Conservation (phyloP, 257 asterid species). For the Jasminum sambac region DNA sequence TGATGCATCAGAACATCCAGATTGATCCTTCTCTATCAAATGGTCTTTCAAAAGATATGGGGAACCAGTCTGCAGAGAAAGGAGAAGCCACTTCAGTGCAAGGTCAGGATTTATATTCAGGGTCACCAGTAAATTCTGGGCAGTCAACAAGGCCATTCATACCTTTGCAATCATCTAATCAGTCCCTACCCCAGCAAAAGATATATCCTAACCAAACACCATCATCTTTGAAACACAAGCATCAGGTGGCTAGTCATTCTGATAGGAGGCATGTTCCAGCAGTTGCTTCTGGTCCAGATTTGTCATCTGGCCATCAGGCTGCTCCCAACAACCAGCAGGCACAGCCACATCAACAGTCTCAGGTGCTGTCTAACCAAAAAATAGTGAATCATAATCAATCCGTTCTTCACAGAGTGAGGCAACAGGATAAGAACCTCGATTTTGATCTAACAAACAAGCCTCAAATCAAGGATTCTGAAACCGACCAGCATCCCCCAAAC, state of each 20-base stretch:
- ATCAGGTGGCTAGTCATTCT: slow-evolving; percentile 43
- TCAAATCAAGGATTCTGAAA: slow-evolving; percentile 49
- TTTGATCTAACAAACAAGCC: slow-evolving; percentile 40
- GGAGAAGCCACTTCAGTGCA: slow-evolving; percentile 47
- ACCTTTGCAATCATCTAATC: slow-evolving; percentile 56
- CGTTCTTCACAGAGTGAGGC: slow-evolving; percentile 47
- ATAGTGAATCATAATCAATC: slow-evolving; percentile 50
- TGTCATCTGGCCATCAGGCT: slow-evolving; percentile 46
- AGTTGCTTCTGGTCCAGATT: slow-evolving; percentile 38
- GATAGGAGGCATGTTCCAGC: slow-evolving; percentile 50
- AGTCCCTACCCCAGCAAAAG: slow-evolving; percentile 55
- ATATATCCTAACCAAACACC: slow-evolving; percentile 50
- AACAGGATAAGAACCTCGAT: slow-evolving; percentile 43
- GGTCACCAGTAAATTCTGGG: slow-evolving; percentile 41
- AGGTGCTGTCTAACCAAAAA: slow-evolving; percentile 49
- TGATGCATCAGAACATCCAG: slow-evolving; percentile 33
- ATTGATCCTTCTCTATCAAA: slow-evolving; percentile 1
- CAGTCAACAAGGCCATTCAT: slow-evolving; percentile 45
- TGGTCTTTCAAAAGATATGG: neutral
- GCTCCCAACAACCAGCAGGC: slow-evolving; percentile 52
- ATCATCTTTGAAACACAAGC: slow-evolving; percentile 49
- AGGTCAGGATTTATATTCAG: slow-evolving; percentile 48
- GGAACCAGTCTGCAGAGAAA: slow-evolving; percentile 23
- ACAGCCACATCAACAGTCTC: slow-evolving; percentile 17
- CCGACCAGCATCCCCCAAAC: slow-evolving; percentile 46